A percentile compares a stretch with the other conserved stretches of the same genome.
These are phyloP conservation scores for Carex scoparia DNA, from an alignment of 176 grass and related monocot species.

Conservation along the genomic window DNA sequence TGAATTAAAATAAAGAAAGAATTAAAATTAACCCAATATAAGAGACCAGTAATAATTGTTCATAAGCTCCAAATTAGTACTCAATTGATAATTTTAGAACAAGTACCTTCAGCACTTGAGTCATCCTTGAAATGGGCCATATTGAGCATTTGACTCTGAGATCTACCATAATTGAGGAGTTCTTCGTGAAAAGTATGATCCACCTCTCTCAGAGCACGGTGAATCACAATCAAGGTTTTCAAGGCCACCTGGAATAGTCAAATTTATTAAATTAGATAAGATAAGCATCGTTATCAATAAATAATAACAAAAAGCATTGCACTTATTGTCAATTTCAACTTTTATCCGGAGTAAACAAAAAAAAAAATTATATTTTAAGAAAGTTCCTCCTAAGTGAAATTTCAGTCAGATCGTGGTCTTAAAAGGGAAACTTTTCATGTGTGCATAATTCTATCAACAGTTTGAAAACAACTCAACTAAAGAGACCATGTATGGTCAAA, in stretches of 20 bases:
- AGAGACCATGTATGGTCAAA: not conserved
- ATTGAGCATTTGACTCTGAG: slow-evolving; percentile 68
- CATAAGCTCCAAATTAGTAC: not conserved
- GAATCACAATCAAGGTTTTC: slow-evolving; percentile 79
- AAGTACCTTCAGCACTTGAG: slow-evolving; percentile 76
- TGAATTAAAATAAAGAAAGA: slow-evolving; percentile 33
- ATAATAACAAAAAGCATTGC: not conserved
- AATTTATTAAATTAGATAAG: not conserved
- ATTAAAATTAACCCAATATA: slow-evolving; percentile 13
- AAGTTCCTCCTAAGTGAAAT: not conserved
- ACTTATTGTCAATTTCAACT: not conserved
- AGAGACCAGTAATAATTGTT: slow-evolving; percentile 2
- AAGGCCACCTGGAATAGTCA: slow-evolving; percentile 59
- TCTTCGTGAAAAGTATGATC: slow-evolving; percentile 79
- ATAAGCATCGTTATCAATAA: not conserved
- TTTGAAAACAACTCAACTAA: not conserved
- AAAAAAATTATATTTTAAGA: not conserved
- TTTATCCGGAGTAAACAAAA: not conserved
- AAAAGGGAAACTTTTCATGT: not conserved
- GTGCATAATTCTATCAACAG: not conserved
- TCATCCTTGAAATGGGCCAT: slow-evolving; percentile 88
- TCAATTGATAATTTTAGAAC: not conserved
- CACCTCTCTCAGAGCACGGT: slow-evolving; percentile 82
- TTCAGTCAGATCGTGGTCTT: not conserved
- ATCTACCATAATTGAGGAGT: slow-evolving; percentile 79